Conservation (phyloP, 1,284 basidiomycete species). For the Abortiporus biennis region DNA sequence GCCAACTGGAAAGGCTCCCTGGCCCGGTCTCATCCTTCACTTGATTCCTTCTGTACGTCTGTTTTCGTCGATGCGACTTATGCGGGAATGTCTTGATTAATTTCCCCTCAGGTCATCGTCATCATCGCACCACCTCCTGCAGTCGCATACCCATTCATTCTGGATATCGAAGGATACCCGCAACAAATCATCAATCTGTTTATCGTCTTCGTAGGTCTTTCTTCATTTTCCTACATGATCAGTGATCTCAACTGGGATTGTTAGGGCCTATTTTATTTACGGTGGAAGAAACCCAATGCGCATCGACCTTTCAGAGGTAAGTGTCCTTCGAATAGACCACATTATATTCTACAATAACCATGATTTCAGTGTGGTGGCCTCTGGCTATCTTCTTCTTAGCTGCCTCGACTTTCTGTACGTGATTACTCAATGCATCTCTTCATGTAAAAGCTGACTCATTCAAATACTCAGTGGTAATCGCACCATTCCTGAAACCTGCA, state of each 20-base stretch:
- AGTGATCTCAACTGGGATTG: background rate
- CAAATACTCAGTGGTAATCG: constrained; percentile 38
- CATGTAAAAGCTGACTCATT: background rate
- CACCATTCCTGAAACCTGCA: constrained; percentile 49
- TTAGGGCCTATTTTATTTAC: constrained; percentile 52
- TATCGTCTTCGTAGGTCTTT: constrained; percentile 36
- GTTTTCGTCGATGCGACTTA: constrained; percentile 21
- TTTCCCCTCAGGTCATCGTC: constrained; percentile 41
- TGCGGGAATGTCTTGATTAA: background rate
- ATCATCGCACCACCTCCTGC: constrained; percentile 52
- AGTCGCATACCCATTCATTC: constrained; percentile 63
- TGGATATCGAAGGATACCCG: constrained; percentile 56
- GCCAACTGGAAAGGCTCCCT: constrained; percentile 54
- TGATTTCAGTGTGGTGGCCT: constrained; percentile 47
- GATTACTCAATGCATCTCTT: background rate
- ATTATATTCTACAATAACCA: background rate
- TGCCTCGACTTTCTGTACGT: constrained; percentile 43
- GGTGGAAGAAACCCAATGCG: constrained; percentile 42
- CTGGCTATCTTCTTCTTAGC: constrained; percentile 50
- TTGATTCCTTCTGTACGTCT: constrained; percentile 44
- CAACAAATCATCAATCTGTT: constrained; percentile 50
- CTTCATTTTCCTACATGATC: background rate
- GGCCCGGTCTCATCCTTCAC: constrained; percentile 54
- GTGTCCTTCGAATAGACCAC: constrained; percentile 2
- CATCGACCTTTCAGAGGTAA: constrained; percentile 51